These are phyloP conservation scores for Arthrobotrys pseudoclavata DNA, from an alignment of 2,329 filamentous ascomycete genomes.

Conservation along the genomic window DNA sequence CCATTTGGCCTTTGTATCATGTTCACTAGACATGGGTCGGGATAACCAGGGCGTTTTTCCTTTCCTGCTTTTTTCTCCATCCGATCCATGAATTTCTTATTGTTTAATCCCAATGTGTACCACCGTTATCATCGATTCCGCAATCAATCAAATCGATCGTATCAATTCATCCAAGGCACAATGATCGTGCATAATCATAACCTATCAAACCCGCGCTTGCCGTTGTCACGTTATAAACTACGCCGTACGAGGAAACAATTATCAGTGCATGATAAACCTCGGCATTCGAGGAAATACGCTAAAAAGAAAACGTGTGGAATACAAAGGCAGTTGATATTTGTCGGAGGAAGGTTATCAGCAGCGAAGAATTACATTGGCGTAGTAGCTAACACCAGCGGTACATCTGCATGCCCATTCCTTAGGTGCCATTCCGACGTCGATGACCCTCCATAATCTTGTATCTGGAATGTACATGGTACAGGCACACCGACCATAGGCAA, in stretches of 20 bases:
- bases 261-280: too few species aligned
- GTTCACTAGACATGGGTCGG: conserved; percentile 47
- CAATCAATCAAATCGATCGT: background rate
- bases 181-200: background rate
- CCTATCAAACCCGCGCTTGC: background rate
- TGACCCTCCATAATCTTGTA: background rate
- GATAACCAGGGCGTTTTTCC: conserved; percentile 28
- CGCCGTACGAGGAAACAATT: too few species aligned
- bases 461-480: conserved; percentile 1
- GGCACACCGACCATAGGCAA: background rate
- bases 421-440: background rate
- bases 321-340: too few species aligned
- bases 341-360: too few species aligned
- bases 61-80: background rate
- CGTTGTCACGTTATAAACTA: background rate
- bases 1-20: conserved; percentile 38
- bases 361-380: too few species aligned
- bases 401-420: background rate
- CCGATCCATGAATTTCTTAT: too few species aligned
- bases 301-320: too few species aligned
- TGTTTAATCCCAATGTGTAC: background rate
- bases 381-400: background rate
- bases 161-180: background rate
- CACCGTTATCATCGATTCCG: background rate
- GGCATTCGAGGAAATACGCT: too few species aligned